Conservation (phyloP, 768 basidiomycete species). For the Panellus pusillus region DNA sequence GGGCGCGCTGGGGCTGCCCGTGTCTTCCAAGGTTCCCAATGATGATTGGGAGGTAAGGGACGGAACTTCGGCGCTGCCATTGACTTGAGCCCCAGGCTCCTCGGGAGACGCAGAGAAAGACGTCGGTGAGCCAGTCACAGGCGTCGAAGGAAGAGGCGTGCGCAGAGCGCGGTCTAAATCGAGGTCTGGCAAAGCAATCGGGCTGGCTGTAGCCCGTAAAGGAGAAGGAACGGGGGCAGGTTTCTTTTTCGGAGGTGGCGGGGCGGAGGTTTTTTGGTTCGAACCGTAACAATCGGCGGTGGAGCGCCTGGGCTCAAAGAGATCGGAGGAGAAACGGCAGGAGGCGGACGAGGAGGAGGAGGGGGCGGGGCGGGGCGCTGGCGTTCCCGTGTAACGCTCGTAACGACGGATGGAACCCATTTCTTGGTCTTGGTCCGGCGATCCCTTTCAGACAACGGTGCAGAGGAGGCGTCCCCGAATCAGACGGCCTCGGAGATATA, state of each 20-base stretch:
- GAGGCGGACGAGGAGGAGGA: conserved; percentile 19
- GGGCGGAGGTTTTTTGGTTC: conserved; percentile 28
- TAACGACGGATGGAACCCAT: not conserved
- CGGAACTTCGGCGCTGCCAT: not conserved
- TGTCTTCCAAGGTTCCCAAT: conserved; percentile 4
- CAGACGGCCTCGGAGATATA: conserved; percentile 4
- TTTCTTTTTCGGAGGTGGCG: conserved; percentile 26
- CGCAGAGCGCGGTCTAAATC: conserved; percentile 35
- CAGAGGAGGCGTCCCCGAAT: conserved; percentile 3
- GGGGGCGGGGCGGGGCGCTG: conserved; percentile 20
- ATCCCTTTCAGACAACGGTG: conserved; percentile 13
- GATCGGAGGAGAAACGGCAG: conserved; percentile 10
- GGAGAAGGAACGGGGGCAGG: conserved; percentile 29
- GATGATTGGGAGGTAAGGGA: conserved; percentile 1
- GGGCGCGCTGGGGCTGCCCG: conserved; percentile 35
- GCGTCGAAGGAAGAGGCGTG: conserved; percentile 40
- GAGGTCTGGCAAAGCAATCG: conserved; percentile 13
- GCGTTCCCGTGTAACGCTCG: conserved; percentile 9
- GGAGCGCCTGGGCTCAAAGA: conserved; percentile 12
- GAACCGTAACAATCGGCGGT: conserved; percentile 33
- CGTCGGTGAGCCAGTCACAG: conserved; percentile 23
- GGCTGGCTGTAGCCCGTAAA: conserved; percentile 26
- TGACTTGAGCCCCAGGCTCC: not conserved
- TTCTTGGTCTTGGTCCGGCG: conserved; percentile 5
- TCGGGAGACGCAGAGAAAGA: conserved; percentile 1